A percentile compares a stretch with the other conserved stretches of the same genome.
Evolutionary conservation across 169 alveolate genomes (phyloP).

Genomic region (Plasmodium gallinaceum): DNA sequence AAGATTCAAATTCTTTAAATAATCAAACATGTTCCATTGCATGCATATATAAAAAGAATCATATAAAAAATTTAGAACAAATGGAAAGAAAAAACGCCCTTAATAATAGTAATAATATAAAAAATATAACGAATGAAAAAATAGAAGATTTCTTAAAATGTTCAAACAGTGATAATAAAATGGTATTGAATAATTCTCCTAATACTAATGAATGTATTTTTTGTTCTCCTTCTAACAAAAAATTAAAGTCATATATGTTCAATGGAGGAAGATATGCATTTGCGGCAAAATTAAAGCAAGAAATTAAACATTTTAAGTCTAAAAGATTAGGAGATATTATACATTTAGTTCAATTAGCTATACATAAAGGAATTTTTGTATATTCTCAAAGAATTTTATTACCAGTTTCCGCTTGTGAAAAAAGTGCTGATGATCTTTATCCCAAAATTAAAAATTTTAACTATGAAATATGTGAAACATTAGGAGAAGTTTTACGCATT

Average conservation of each 20-base stretch:
- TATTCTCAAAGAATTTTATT: constrained; percentile 85
- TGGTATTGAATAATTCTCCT: background rate
- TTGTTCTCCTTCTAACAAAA: constrained; percentile 42
- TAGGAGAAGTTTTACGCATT: constrained; percentile 81
- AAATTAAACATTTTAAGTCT: constrained; percentile 81
- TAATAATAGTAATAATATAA: background rate
- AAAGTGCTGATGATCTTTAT: constrained; percentile 86
- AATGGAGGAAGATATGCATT: constrained; percentile 87
- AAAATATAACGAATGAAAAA: background rate
- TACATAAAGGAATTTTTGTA: constrained; percentile 85
- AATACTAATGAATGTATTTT: constrained; percentile 33
- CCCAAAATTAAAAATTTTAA: constrained; percentile 80
- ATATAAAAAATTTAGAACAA: too few relatives aligned
- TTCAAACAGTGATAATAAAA: too few relatives aligned
- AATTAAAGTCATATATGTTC: constrained; percentile 76
- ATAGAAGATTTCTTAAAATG: background rate
- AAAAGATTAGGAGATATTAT: constrained; percentile 86
- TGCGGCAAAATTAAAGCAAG: constrained; percentile 82
- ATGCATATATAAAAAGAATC: too few relatives aligned
- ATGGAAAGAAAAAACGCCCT: too few relatives aligned
- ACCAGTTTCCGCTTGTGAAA: constrained; percentile 87
- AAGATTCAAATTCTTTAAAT: too few relatives aligned
- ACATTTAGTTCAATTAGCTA: constrained; percentile 86
- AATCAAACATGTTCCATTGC: too few relatives aligned
- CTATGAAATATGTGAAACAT: constrained; percentile 81